These are phyloP conservation scores for Astrocystis sublimbata DNA, from an alignment of 495 filamentous ascomycete species.

Conservation along the genomic window DNA sequence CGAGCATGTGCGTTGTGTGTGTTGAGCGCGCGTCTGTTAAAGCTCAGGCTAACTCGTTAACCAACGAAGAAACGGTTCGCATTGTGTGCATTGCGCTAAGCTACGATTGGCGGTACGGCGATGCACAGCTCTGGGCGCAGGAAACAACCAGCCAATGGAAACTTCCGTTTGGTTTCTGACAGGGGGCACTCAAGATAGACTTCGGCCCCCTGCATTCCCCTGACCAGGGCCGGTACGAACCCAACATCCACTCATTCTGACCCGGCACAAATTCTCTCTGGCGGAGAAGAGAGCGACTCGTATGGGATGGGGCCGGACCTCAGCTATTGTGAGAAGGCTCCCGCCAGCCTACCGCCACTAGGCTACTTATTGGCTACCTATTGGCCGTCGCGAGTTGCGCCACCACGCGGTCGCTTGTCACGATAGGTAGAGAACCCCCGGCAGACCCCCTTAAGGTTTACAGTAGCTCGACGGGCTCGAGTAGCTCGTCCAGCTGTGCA, in stretches of 20 bases:
- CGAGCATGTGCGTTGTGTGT: background rate
- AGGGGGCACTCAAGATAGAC: conserved; percentile 1
- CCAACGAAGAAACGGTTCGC: background rate
- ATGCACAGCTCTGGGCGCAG: background rate
- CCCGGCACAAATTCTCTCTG: background rate
- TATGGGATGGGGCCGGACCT: background rate
- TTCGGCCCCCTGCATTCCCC: background rate
- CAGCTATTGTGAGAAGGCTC: background rate
- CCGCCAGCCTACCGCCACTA: background rate
- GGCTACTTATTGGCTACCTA: background rate
- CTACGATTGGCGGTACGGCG: background rate
- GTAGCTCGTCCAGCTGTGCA: no score
- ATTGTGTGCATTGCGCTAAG: background rate
- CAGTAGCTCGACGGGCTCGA: background rate
- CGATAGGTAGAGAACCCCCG: background rate
- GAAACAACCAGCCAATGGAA: conserved; percentile 13
- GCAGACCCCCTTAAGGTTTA: background rate
- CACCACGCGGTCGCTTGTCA: background rate
- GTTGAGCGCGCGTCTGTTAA: background rate
- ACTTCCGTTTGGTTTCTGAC: background rate
- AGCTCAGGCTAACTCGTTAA: background rate
- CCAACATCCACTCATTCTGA: conserved; percentile 7
- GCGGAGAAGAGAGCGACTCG: conserved; percentile 6
- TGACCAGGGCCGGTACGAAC: background rate
- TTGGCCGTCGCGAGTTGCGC: no score